Percentiles rank a stretch among this genome's conserved stretches.
Conservation (phyloP, 768 basidiomycete species). For the Cyathus striatus region DNA sequence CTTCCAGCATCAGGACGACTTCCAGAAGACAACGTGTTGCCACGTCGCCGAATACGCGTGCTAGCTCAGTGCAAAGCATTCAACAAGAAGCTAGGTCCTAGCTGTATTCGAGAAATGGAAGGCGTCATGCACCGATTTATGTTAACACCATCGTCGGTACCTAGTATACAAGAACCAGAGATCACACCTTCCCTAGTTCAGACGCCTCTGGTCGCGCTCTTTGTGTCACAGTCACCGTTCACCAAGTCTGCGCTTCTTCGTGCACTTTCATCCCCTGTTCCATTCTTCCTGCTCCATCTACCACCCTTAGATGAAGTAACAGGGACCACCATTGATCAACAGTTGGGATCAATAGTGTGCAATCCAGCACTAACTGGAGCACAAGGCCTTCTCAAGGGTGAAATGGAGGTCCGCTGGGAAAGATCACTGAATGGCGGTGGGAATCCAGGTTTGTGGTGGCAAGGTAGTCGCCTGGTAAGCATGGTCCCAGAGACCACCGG, state of each 20-base stretch:
- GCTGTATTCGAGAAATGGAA: conserved; percentile 84
- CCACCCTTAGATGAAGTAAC: conserved; percentile 34
- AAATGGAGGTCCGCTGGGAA: conserved; percentile 69
- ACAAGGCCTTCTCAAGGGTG: conserved; percentile 51
- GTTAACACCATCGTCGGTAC: conserved; percentile 2
- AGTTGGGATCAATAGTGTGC: conserved; percentile 52
- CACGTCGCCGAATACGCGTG: conserved; percentile 60
- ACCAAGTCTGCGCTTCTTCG: conserved; percentile 64
- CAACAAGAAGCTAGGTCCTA: conserved; percentile 73
- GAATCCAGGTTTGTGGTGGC: conserved; percentile 41
- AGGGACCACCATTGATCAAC: conserved; percentile 3
- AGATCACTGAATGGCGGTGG: conserved; percentile 26
- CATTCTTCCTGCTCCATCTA: conserved; percentile 75
- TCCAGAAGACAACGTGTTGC: neutral
- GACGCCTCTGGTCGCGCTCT: conserved; percentile 56
- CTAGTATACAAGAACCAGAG: neutral
- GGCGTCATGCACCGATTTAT: conserved; percentile 67
- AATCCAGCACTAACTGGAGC: conserved; percentile 60
- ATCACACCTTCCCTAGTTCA: neutral
- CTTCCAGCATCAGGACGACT: conserved; percentile 37
- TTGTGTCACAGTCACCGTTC: conserved; percentile 80
- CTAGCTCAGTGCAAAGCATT: conserved; percentile 92
- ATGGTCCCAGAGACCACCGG: too few relatives aligned
- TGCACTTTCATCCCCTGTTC: conserved; percentile 70
- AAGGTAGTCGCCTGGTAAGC: conserved; percentile 27